These are phyloP conservation scores for Penicillium odoratum DNA, from an alignment of 495 filamentous ascomycete genomes.

Conservation along the genomic window DNA sequence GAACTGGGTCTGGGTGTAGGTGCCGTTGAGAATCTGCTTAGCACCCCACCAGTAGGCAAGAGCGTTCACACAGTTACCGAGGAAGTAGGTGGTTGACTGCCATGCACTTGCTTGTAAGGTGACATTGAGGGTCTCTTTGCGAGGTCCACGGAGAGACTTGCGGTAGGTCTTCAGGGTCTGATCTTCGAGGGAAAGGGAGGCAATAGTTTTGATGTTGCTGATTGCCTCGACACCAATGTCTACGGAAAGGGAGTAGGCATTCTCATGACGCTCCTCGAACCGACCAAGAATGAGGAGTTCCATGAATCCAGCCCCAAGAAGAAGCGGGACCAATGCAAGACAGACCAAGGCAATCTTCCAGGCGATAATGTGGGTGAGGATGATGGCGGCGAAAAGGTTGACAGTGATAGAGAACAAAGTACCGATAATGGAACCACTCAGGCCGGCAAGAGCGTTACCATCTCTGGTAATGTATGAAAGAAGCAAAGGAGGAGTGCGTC, in stretches of 20 bases:
- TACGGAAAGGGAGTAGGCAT: slow-evolving; percentile 50
- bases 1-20: slow-evolving; percentile 60
- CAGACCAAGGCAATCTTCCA: slow-evolving; percentile 45
- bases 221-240: slow-evolving; percentile 54
- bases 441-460: slow-evolving; percentile 47
- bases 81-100: slow-evolving; percentile 55
- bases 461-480: slow-evolving; percentile 53
- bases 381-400: slow-evolving; percentile 45
- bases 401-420: slow-evolving; percentile 48
- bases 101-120: slow-evolving; percentile 51
- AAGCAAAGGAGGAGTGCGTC: slow-evolving; percentile 46
- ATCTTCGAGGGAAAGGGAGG: slow-evolving; percentile 50
- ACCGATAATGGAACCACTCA: slow-evolving; percentile 46
- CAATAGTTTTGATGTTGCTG: slow-evolving; percentile 54
- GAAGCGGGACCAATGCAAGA: slow-evolving; percentile 42
- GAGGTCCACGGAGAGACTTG: slow-evolving; percentile 39
- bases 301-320: slow-evolving; percentile 51
- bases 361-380: slow-evolving; percentile 44
- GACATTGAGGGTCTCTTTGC: slow-evolving; percentile 48
- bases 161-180: slow-evolving; percentile 40
- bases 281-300: slow-evolving; percentile 50
- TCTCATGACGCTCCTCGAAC: slow-evolving; percentile 61
- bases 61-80: slow-evolving; percentile 57
- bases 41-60: slow-evolving; percentile 73
- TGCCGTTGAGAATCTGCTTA: slow-evolving; percentile 55